Conservation (phyloP, 2,329 filamentous ascomycete genomes). For the Zymoseptoria ardabiliae region DNA sequence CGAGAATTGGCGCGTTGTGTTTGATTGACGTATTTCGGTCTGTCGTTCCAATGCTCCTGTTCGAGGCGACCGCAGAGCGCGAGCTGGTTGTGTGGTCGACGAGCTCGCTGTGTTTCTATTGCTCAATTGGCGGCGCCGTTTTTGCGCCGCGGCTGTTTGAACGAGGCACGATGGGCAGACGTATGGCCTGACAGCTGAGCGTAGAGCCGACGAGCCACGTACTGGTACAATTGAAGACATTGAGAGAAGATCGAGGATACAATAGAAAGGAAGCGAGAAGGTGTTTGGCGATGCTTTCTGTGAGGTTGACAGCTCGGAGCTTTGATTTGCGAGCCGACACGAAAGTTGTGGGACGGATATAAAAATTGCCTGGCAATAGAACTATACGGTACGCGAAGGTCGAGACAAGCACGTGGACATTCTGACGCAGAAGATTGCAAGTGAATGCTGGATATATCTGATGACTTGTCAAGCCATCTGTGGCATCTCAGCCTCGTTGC, state of each 20-base stretch:
- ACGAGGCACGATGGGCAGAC: slow-evolving; percentile 19
- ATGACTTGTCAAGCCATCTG: background rate
- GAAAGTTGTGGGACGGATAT: background rate
- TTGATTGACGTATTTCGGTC: background rate
- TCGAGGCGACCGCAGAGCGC: no score
- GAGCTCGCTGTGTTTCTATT: background rate
- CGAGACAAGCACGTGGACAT: background rate
- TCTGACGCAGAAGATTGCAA: background rate
- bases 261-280: background rate
- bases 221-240: background rate
- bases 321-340: background rate
- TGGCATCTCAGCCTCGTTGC: no score
- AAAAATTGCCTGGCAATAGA: background rate
- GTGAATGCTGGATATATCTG: background rate
- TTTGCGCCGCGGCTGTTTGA: background rate
- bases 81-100: background rate
- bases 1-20: background rate
- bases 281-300: background rate
- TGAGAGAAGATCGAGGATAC: background rate
- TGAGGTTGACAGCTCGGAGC: background rate
- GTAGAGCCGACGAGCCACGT: background rate
- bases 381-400: no score
- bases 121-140: background rate
- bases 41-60: background rate
- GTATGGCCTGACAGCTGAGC: slow-evolving; percentile 2